Percentiles rank a stretch among this genome's conserved stretches.
These are phyloP conservation scores for Waitea zeae DNA, from an alignment of 1,284 basidiomycete species.

Conservation along the genomic window DNA sequence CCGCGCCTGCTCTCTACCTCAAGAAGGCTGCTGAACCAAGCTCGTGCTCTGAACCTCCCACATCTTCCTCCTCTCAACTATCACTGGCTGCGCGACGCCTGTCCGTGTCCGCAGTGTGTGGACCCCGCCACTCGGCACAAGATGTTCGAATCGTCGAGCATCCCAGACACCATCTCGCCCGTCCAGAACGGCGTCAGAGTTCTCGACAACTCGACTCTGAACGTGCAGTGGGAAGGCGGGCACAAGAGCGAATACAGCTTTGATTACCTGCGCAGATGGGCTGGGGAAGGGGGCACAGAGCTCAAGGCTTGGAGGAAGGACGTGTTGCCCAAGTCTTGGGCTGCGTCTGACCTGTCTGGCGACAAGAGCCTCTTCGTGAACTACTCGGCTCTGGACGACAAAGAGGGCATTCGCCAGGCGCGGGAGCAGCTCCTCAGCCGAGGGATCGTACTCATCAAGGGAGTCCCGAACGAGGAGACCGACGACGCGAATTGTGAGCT, in stretches of 20 bases:
- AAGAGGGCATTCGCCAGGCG: conserved; percentile 26
- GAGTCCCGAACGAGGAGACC: conserved; percentile 38
- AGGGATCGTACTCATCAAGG: conserved; percentile 38
- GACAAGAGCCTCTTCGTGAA: conserved; percentile 27
- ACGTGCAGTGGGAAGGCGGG: conserved; percentile 38
- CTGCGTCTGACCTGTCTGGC: conserved; percentile 16
- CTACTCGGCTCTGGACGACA: conserved; percentile 24
- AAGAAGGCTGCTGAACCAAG: no score
- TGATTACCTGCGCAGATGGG: conserved; percentile 23
- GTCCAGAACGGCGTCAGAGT: conserved; percentile 18
- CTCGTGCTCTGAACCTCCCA: no score
- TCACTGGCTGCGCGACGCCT: conserved; percentile 29
- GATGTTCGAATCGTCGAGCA: conserved; percentile 54
- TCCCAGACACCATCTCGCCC: conserved; percentile 28
- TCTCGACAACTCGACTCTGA: conserved; percentile 20
- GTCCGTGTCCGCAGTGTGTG: conserved; percentile 33
- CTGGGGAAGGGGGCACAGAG: conserved; percentile 10
- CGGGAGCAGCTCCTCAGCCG: conserved; percentile 36
- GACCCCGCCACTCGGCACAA: conserved; percentile 68
- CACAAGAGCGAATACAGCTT: conserved; percentile 34
- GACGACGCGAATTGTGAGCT: conserved; percentile 47
- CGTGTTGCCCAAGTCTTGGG: conserved; percentile 18
- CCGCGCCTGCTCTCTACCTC: no score
- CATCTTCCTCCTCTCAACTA: no score
- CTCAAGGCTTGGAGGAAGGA: conserved; percentile 24